Evolutionary conservation across 768 basidiomycete species (phyloP).

Genomic region (Pisolithus tinctorius): DNA sequence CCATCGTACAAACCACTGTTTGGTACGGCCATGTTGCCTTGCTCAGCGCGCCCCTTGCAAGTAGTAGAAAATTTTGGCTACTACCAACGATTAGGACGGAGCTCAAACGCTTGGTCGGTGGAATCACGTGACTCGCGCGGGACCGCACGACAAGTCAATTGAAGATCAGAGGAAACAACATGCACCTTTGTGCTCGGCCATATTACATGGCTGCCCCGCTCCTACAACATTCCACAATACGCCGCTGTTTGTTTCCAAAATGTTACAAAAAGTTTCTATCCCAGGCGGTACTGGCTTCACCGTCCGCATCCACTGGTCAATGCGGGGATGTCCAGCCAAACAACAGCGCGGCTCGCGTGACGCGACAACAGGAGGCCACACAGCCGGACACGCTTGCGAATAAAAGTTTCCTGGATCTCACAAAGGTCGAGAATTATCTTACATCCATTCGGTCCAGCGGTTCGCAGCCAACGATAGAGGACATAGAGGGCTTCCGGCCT

Average conservation of each 20-base stretch:
- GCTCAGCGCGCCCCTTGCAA: conserved; percentile 1
- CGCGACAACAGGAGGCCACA: neutral
- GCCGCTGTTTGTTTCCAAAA: conserved; percentile 13
- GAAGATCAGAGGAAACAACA: neutral
- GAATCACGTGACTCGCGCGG: conserved; percentile 10
- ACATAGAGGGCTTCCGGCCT: conserved; percentile 56
- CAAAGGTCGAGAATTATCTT: conserved; percentile 50
- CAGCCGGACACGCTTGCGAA: neutral
- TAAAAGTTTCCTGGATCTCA: conserved; percentile 32
- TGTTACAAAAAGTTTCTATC: conserved; percentile 19
- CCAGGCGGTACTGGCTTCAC: conserved; percentile 15
- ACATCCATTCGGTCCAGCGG: conserved; percentile 42
- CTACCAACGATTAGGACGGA: conserved; percentile 1
- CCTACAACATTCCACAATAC: conserved; percentile 10
- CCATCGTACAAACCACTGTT: conserved; percentile 25
- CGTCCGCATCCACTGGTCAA: neutral
- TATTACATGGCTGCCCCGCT: conserved; percentile 17
- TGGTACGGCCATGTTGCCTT: conserved; percentile 40
- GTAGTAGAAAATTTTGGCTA: conserved; percentile 3
- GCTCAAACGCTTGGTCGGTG: neutral
- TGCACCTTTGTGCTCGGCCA: neutral
- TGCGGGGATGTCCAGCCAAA: neutral
- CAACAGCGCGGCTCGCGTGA: neutral
- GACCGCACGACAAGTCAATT: neutral
- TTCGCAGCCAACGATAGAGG: conserved; percentile 46